phyloP scores from a whole-genome alignment of 371 early-diverging fungal genomes.

The Blakeslea trispora region DNA sequence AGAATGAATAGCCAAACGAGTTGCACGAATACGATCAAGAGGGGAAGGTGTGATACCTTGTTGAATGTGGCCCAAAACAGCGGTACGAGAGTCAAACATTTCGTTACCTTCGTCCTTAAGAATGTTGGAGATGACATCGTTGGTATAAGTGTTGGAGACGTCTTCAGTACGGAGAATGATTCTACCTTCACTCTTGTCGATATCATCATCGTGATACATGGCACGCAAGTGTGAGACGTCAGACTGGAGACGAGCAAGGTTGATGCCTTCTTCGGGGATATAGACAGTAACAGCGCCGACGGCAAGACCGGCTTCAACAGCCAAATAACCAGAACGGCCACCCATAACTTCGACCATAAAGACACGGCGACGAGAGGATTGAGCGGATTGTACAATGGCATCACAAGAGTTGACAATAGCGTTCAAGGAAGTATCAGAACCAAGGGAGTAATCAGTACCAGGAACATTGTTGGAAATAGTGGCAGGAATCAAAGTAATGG shows the following conservation, averaged over 20 bases:
- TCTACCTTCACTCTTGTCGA: conserved; percentile 78
- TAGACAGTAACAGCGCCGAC: conserved; percentile 94
- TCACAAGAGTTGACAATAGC: conserved; percentile 94
- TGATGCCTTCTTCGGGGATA: conserved; percentile 94
- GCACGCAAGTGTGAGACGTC: conserved; percentile 83
- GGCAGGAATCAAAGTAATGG: conserved; percentile 95
- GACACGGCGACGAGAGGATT: conserved; percentile 88
- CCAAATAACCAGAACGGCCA: conserved; percentile 95
- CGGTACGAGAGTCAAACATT: conserved; percentile 90
- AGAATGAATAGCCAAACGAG: conserved; percentile 77
- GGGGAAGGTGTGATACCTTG: conserved; percentile 97
- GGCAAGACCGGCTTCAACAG: conserved; percentile 89
- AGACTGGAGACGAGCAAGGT: conserved; percentile 73
- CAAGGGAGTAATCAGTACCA: conserved; percentile 96
- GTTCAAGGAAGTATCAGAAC: conserved; percentile 97
- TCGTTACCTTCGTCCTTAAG: conserved; percentile 93
- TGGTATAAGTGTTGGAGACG: conserved; percentile 85
- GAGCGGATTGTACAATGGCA: conserved; percentile 90
- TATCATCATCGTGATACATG: conserved; percentile 74
- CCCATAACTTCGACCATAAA: conserved; percentile 99
- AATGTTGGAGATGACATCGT: conserved; percentile 87
- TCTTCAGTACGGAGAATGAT: conserved; percentile 84
- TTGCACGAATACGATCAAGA: conserved; percentile 94
- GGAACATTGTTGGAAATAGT: conserved; percentile 99
- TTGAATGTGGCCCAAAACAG: conserved; percentile 96